phyloP scores from a whole-genome alignment of 148 eudicot species.

The Arctostaphylos glauca region DNA sequence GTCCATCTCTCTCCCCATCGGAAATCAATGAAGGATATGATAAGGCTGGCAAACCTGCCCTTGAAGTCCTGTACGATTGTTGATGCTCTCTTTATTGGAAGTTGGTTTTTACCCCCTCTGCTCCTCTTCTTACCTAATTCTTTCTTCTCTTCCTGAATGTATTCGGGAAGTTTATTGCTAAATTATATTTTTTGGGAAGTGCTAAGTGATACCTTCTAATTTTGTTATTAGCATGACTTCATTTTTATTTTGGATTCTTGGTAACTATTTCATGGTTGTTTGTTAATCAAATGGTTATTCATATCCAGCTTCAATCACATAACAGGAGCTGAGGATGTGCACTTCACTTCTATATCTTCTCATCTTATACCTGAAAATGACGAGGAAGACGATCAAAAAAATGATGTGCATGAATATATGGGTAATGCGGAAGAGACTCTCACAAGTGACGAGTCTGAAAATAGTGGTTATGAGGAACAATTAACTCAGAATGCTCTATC shows the following conservation, averaged over 20 bases:
- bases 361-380: constrained; percentile 39
- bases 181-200: background rate
- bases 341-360: constrained; percentile 52
- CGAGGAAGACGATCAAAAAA: constrained; percentile 25
- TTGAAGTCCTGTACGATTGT: background rate
- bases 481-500: constrained; percentile 19
- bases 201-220: background rate
- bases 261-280: background rate
- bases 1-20: background rate
- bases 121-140: background rate
- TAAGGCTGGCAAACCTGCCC: background rate
- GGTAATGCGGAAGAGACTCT: constrained; percentile 20
- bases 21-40: background rate
- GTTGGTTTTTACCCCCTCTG: background rate
- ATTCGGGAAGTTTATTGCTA: background rate
- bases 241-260: background rate
- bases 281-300: constrained; percentile 10
- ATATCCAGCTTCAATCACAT: constrained; percentile 82
- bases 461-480: constrained; percentile 18
- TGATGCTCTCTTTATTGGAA: background rate
- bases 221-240: background rate
- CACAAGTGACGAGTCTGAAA: constrained; percentile 10
- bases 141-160: constrained; percentile 1
- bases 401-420: constrained; percentile 10
- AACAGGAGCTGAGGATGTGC: constrained; percentile 94